Percentiles rank a stretch among this genome's conserved stretches.
phyloP scores from a whole-genome alignment of 2,329 filamentous ascomycete genomes.

The Ophiostoma tasmaniense region DNA sequence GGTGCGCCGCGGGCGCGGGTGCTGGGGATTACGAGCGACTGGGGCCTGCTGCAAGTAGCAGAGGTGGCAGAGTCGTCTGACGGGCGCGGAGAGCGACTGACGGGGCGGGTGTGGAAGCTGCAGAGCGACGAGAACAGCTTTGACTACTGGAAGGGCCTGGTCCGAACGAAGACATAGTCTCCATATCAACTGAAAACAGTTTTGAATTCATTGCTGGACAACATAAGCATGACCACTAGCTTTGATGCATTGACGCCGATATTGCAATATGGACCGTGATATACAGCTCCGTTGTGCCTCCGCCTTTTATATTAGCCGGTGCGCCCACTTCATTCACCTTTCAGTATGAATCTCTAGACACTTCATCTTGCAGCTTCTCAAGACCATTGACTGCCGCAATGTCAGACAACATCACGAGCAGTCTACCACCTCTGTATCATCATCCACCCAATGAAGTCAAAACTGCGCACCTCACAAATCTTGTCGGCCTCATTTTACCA shows the following conservation, averaged over 20 bases:
- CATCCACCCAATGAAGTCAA: not conserved
- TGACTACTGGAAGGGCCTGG: constrained; percentile 85
- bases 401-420: not conserved
- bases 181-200: not conserved
- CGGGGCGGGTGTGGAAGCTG: constrained; percentile 70
- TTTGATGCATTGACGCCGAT: not conserved
- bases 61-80: constrained; percentile 52
- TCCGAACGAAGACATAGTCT: constrained; percentile 64
- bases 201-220: not conserved
- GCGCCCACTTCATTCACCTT: too few species aligned
- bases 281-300: not conserved
- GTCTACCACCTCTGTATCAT: not conserved
- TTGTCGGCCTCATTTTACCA: not conserved
- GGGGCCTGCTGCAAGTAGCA: constrained; percentile 77
- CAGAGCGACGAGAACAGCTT: constrained; percentile 98
- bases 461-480: not conserved
- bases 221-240: not conserved
- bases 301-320: not conserved
- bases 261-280: not conserved
- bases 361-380: not conserved
- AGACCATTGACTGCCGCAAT: not conserved
- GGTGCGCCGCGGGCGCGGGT: constrained; percentile 62
- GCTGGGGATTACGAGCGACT: constrained; percentile 83
- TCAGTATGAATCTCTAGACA: not conserved
- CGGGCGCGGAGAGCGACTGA: constrained; percentile 47